These are phyloP conservation scores for Heteromeles arbutifolia DNA, from an alignment of 306 rosid genomes.

Conservation along the genomic window DNA sequence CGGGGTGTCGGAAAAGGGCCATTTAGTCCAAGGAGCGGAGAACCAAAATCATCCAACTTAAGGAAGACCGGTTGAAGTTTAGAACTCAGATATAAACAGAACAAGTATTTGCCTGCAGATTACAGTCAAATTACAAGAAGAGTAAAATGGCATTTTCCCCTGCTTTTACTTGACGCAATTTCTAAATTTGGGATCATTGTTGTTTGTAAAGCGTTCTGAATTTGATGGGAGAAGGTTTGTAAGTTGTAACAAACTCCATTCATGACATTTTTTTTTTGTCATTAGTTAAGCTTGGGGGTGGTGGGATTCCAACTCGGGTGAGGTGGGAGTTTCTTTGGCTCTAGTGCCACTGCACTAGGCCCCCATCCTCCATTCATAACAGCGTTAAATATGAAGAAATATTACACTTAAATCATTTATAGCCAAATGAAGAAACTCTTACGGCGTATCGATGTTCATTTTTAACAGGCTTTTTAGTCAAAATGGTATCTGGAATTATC, in stretches of 20 bases:
- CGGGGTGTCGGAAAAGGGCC: conserved; percentile 28
- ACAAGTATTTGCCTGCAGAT: background rate
- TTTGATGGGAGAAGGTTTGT: background rate
- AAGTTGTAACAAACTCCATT: background rate
- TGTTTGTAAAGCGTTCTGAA: too few relatives aligned
- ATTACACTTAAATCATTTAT: background rate
- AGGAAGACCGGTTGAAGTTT: conserved; percentile 29
- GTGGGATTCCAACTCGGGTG: too few relatives aligned
- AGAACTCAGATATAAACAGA: conserved; percentile 4
- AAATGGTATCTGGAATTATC: too few relatives aligned
- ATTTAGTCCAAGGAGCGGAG: conserved; percentile 35
- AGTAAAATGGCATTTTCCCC: background rate
- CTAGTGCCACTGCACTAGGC: too few relatives aligned
- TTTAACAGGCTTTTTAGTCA: background rate
- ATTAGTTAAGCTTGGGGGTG: too few relatives aligned
- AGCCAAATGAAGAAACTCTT: background rate
- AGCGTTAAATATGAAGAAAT: background rate
- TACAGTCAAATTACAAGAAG: background rate
- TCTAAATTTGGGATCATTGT: too few relatives aligned
- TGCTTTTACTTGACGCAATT: background rate
- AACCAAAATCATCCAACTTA: conserved; percentile 32
- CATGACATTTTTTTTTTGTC: too few relatives aligned
- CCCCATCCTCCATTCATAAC: background rate
- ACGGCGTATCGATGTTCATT: background rate
- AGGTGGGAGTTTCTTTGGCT: too few relatives aligned